Evolutionary conservation across 139 green algal species (phyloP).

Genomic region (Chlorella sp.): DNA sequence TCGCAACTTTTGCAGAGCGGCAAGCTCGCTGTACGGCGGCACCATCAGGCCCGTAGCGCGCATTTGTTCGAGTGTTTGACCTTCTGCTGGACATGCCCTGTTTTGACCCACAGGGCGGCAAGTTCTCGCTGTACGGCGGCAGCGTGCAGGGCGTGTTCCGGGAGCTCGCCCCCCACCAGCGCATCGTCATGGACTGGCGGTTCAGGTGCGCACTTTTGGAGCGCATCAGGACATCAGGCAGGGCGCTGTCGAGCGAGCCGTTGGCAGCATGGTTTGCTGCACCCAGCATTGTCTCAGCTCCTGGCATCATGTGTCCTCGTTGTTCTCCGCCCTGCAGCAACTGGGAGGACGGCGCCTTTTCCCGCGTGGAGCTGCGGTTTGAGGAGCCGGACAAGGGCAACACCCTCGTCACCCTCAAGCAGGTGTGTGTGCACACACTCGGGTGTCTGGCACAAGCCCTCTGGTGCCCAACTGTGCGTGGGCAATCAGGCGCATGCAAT

Average conservation of each 20-base stretch:
- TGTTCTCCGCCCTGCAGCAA: constrained; percentile 34
- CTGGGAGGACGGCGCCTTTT: constrained; percentile 76
- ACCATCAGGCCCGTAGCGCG: no score
- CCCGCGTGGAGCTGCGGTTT: constrained; percentile 53
- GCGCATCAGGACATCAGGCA: background rate
- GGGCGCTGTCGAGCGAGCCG: background rate
- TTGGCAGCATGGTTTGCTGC: no score
- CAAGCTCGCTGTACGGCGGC: background rate
- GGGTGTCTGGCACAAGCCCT: no score
- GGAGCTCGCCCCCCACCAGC: constrained; percentile 60
- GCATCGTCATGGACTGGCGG: constrained; percentile 81
- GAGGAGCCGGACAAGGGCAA: background rate
- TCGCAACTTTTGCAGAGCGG: background rate
- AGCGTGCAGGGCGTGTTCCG: constrained; percentile 67
- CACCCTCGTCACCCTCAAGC: background rate
- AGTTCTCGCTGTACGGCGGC: constrained; percentile 76
- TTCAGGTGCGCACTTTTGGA: constrained; percentile 68
- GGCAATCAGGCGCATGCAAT: no score
- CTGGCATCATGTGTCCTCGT: no score
- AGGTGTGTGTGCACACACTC: background rate
- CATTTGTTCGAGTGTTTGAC: background rate
- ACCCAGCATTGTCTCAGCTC: no score
- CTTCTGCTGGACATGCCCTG: background rate
- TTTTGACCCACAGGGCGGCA: constrained; percentile 46
- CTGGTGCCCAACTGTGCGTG: no score